A percentile compares a stretch with the other conserved stretches of the same genome.
These are phyloP conservation scores for Fusarium keratoplasticum DNA, from an alignment of 2,329 filamentous ascomycete species.

Conservation along the genomic window DNA sequence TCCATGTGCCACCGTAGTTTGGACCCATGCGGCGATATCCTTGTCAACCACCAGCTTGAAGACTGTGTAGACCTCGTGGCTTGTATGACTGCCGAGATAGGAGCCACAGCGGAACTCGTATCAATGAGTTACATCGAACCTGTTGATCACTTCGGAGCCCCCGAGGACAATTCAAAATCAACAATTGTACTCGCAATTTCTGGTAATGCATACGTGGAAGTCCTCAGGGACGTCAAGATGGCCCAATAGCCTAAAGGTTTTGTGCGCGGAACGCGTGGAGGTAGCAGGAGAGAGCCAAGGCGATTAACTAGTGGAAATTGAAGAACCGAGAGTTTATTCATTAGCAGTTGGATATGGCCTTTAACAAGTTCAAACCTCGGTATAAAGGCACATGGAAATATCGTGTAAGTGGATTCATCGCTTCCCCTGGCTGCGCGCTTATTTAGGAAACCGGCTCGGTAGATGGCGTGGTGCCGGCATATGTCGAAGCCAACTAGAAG, in stretches of 20 bases:
- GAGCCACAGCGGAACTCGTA: slow-evolving; percentile 56
- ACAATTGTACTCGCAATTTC: slow-evolving; percentile 67
- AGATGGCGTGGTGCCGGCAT: background rate
- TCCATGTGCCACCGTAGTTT: slow-evolving; percentile 50
- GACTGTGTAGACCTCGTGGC: slow-evolving; percentile 59
- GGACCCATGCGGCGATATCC: slow-evolving; percentile 66
- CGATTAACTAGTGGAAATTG: too few species aligned
- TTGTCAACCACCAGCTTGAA: slow-evolving; percentile 67
- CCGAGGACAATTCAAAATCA: slow-evolving; percentile 65
- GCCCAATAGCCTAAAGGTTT: slow-evolving; percentile 43
- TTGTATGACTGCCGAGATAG: slow-evolving; percentile 65
- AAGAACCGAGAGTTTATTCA: too few species aligned
- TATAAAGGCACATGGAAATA: background rate
- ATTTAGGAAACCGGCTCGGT: slow-evolving; percentile 14
- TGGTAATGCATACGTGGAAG: slow-evolving; percentile 57
- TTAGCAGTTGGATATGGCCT: too few species aligned
- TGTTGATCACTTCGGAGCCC: slow-evolving; percentile 61
- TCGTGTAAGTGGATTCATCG: background rate
- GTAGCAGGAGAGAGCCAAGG: too few species aligned
- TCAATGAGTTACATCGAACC: slow-evolving; percentile 68
- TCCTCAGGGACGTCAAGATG: slow-evolving; percentile 59
- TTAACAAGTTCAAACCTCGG: background rate
- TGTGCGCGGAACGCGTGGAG: too few species aligned
- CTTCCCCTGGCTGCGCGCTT: background rate
- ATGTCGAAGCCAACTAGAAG: slow-evolving; percentile 14